Evolutionary conservation across 1,284 basidiomycete species (phyloP).

Genomic region (Stygiomarasmius scandens): DNA sequence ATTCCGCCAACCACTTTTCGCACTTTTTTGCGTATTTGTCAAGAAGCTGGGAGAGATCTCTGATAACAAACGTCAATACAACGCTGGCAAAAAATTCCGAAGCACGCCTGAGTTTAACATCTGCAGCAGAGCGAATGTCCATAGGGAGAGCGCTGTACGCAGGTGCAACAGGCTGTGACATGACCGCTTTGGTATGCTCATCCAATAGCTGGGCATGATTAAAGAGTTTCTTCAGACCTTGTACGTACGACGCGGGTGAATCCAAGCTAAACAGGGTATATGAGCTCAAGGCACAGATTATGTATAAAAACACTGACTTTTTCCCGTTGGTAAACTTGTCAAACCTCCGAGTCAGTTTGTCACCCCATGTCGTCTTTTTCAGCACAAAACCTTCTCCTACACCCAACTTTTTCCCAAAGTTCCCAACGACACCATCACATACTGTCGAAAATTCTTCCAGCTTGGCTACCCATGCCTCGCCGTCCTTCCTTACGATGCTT

Average conservation of each 20-base stretch:
- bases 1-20: conserved; percentile 86
- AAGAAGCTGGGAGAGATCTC: conserved; percentile 79
- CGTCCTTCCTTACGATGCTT: conserved; percentile 69
- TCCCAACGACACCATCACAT: conserved; percentile 85
- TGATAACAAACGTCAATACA: conserved; percentile 89
- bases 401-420: conserved; percentile 87
- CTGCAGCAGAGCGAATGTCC: conserved; percentile 67
- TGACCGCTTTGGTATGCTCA: conserved; percentile 80
- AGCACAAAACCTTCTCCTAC: conserved; percentile 82
- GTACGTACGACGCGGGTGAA: conserved; percentile 85
- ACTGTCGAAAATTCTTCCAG: conserved; percentile 74
- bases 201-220: conserved; percentile 80
- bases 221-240: conserved; percentile 79
- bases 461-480: conserved; percentile 70
- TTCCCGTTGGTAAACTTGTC: conserved; percentile 92
- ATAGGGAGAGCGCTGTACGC: conserved; percentile 72
- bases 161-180: conserved; percentile 62
- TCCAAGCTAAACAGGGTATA: conserved; percentile 64
- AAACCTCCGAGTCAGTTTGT: conserved; percentile 79
- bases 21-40: conserved; percentile 93
- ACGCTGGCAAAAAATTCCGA: conserved; percentile 93
- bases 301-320: conserved; percentile 59
- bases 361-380: conserved; percentile 85
- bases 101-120: conserved; percentile 74
- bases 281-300: conserved; percentile 15